Base-by-base conservation (phyloP, 164 flowering plant species). In the Paratinospora sagittata region DNA sequence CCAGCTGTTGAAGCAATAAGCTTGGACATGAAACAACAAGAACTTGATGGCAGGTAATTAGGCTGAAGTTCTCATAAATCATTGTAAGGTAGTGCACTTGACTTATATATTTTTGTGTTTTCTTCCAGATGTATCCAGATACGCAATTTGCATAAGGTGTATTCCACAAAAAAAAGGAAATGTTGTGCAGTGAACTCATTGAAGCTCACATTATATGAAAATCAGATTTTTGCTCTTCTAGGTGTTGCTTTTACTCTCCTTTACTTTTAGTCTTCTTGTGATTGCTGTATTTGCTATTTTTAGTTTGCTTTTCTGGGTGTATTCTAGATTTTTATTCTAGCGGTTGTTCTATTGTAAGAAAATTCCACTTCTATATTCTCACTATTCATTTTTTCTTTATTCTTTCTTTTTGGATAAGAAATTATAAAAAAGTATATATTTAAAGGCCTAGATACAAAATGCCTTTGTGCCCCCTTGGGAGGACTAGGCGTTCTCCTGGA, bases 11-110 rank as follows among this genome's bases (percentile, higher is more conserved):
- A 95, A 81, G 79, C 92, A 23, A 87, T 90, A 81, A 95, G 95
- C 85, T 85, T 92, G 80, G 99, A 95, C 66, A 95, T 95, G 98
- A 95, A 88, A 75, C 97, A 95, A 73, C 97, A 90, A 78, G 97
- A 95, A 77, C 79, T 87, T 73, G 98, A 92, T 82, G 82, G 88
- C 73, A 85, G 98, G 98, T 90, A 78, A 61, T 64, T 71, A 43
- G 62, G 12, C 10, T 61, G 16, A 41, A 67, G 61, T 30, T 69
- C 65, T 26, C 17, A 49, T 69, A 37, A 27, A 14, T 49, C n/a
- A 4, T 24, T 65, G 8, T 68, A 10, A 16, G 55, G 14, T 6
- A 12, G 8, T 10, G 17, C 65, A 55, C 27, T 41, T 10, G 0
- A 68, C 27, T 67, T 23, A 19, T 34, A 30, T 5, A 71, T 67